A percentile compares a stretch with the other conserved stretches of the same genome.
Conservation (phyloP, 805 yeast genomes). For the Teunomyces aglyptinius region DNA sequence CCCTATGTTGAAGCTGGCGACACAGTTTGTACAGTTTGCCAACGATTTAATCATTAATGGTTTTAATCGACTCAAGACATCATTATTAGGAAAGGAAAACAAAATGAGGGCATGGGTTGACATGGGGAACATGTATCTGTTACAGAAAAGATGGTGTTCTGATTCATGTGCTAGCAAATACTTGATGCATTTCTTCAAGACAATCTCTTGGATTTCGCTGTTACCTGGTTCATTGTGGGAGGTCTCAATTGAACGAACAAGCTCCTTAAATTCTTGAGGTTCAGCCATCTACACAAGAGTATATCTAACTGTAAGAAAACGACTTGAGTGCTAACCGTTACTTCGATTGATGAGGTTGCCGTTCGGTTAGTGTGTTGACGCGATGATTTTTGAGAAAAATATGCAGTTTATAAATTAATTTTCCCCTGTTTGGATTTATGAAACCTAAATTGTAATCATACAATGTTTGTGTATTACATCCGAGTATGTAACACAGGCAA, state of each 20-base stretch:
- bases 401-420: too few relatives aligned
- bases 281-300: slow-evolving; percentile 6
- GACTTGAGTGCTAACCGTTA: background rate
- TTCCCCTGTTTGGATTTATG: background rate
- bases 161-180: slow-evolving; percentile 18
- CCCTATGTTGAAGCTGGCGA: slow-evolving; percentile 51
- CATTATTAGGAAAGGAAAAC: slow-evolving; percentile 56
- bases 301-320: background rate
- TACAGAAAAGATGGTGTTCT: slow-evolving; percentile 57
- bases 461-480: too few relatives aligned
- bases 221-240: slow-evolving; percentile 28
- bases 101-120: slow-evolving; percentile 55
- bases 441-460: too few relatives aligned
- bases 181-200: slow-evolving; percentile 23
- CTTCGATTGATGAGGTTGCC: background rate
- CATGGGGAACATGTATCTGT: slow-evolving; percentile 44
- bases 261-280: slow-evolving; percentile 22
- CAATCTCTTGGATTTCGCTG: slow-evolving; percentile 25
- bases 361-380: background rate
- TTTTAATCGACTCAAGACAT: slow-evolving; percentile 45
- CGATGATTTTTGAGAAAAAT: background rate
- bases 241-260: slow-evolving; percentile 21
- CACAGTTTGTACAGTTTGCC: slow-evolving; percentile 52
- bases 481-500: too few relatives aligned
- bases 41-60: slow-evolving; percentile 39